Evolutionary conservation across 2,329 filamentous ascomycete genomes (phyloP).

Genomic region (Aspergillus fumigatus): DNA sequence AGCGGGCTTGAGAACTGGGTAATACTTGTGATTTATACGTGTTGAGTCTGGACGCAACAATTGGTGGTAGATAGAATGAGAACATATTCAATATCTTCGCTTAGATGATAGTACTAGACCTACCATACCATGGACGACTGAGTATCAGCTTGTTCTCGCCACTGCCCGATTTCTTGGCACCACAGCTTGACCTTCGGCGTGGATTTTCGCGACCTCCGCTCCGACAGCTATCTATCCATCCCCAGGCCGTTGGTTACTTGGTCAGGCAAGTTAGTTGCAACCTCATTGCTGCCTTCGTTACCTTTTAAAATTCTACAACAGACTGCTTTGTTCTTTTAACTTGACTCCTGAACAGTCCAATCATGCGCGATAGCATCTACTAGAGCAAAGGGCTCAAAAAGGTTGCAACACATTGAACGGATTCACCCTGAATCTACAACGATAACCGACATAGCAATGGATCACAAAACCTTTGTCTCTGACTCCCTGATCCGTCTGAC

Average conservation of each 20-base stretch:
- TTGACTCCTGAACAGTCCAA: background rate
- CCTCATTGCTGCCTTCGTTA: background rate
- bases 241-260: background rate
- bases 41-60: constrained; percentile 8
- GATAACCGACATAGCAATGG: constrained; percentile 25
- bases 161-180: constrained; percentile 9
- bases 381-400: constrained; percentile 24
- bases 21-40: constrained; percentile 19
- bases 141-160: background rate
- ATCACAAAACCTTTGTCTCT: constrained; percentile 41
- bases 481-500: constrained; percentile 51
- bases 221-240: background rate
- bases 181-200: constrained; percentile 3
- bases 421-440: background rate
- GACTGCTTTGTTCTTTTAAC: background rate
- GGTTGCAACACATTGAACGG: background rate
- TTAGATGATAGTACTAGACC: background rate
- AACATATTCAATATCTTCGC: background rate
- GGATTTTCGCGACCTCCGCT: constrained; percentile 4
- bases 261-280: background rate
- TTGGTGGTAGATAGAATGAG: background rate
- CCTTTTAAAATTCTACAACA: background rate
- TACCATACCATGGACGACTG: too few relatives aligned
- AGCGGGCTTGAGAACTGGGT: constrained; percentile 23
- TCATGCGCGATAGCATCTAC: background rate